These are phyloP conservation scores for Candida sp. DNA, from an alignment of 1,139 yeast genomes.

Conservation along the genomic window DNA sequence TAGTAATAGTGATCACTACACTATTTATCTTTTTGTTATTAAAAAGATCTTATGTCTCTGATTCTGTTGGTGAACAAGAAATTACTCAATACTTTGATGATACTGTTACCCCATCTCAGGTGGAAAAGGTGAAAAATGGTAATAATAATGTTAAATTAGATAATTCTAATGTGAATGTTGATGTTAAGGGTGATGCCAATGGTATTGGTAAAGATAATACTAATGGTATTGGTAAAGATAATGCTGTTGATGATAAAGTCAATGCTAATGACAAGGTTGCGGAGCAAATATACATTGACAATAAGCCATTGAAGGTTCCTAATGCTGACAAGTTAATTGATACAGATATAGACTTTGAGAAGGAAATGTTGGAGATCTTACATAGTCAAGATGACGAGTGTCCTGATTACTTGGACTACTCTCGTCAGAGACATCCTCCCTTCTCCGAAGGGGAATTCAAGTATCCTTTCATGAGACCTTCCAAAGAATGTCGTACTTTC, in stretches of 20 bases:
- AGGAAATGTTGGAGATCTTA: constrained; percentile 13
- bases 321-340: too few relatives aligned
- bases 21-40: not conserved
- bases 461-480: constrained; percentile 78
- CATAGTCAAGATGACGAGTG: constrained; percentile 23
- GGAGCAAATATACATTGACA: too few relatives aligned
- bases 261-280: not conserved
- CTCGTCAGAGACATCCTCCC: constrained; percentile 46
- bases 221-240: not conserved
- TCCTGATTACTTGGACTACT: constrained; percentile 41
- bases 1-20: not conserved
- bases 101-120: not conserved
- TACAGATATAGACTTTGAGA: not conserved
- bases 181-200: too few relatives aligned
- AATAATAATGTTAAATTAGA: too few relatives aligned
- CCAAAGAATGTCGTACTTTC: constrained; percentile 70
- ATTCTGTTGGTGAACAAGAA: not conserved
- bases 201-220: not conserved
- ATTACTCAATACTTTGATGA: not conserved
- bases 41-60: not conserved
- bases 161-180: too few relatives aligned
- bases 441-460: constrained; percentile 42
- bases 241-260: not conserved
- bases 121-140: too few relatives aligned
- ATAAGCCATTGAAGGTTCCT: not conserved